These are phyloP conservation scores for Cyclocybe aegerita DNA, from an alignment of 768 basidiomycete genomes.

Conservation along the genomic window DNA sequence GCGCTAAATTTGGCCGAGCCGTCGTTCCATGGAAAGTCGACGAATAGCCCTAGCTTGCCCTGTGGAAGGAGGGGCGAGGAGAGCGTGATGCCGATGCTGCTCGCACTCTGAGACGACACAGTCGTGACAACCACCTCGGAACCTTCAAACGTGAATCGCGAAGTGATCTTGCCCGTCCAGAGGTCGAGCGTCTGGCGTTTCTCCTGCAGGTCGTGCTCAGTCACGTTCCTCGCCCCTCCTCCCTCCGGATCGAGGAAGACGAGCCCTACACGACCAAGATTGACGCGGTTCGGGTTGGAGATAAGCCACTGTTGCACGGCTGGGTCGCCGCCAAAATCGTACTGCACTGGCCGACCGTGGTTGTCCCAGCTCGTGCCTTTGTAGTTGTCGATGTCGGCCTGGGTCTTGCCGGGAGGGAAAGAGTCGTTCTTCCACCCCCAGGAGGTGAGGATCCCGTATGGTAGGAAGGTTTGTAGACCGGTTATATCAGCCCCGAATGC, in stretches of 20 bases:
- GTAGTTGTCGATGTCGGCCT: constrained; percentile 44
- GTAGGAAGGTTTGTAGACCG: constrained; percentile 56
- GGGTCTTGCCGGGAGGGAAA: constrained; percentile 41
- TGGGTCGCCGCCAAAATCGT: constrained; percentile 27
- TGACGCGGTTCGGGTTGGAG: constrained; percentile 56
- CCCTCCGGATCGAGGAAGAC: constrained; percentile 26
- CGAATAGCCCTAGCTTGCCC: constrained; percentile 43
- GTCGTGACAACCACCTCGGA: constrained; percentile 37
- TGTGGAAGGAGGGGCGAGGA: constrained; percentile 37
- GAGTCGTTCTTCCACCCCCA: constrained; percentile 67
- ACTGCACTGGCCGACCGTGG: constrained; percentile 48
- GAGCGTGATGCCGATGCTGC: constrained; percentile 40
- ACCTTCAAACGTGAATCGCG: constrained; percentile 39
- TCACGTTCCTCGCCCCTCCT: constrained; percentile 23
- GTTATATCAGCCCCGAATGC: constrained; percentile 61
- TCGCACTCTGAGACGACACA: constrained; percentile 34
- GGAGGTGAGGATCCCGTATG: constrained; percentile 54
- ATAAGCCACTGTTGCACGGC: constrained; percentile 53
- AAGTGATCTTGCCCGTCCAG: constrained; percentile 55
- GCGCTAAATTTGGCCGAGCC: constrained; percentile 54
- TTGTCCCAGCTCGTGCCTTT: constrained; percentile 49
- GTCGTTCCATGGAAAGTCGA: constrained; percentile 65
- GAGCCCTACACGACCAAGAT: constrained; percentile 51
- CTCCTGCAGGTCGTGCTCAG: constrained; percentile 35
- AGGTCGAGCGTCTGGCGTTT: constrained; percentile 46